A percentile compares a stretch with the other conserved stretches of the same genome.
These are phyloP conservation scores for Carpinus viminea DNA, from an alignment of 306 rosid genomes.

Conservation along the genomic window DNA sequence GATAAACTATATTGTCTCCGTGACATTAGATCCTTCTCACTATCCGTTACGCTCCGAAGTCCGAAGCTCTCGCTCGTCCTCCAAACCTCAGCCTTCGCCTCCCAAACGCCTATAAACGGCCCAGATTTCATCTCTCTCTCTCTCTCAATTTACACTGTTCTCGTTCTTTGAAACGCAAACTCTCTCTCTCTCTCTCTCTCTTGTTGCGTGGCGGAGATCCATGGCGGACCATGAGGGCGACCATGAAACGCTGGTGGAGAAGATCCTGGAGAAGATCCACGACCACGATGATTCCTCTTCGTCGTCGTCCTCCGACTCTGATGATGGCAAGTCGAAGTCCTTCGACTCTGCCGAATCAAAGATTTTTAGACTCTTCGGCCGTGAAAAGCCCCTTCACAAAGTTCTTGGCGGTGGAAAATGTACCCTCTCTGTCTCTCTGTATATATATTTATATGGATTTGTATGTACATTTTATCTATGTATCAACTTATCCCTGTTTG, in stretches of 20 bases:
- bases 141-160: not conserved
- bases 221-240: slow-evolving; percentile 41
- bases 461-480: not conserved
- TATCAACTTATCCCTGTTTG: not conserved
- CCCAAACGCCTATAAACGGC: slow-evolving; percentile 21
- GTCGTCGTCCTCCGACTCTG: slow-evolving; percentile 38
- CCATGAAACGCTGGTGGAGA: slow-evolving; percentile 44
- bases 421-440: slow-evolving; percentile 20
- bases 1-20: not conserved
- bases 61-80: slow-evolving; percentile 15
- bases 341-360: slow-evolving; percentile 31
- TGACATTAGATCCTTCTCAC: not conserved
- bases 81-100: slow-evolving; percentile 20
- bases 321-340: slow-evolving; percentile 27
- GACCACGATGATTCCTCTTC: slow-evolving; percentile 33
- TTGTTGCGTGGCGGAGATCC: slow-evolving; percentile 19
- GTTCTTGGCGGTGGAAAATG: slow-evolving; percentile 85
- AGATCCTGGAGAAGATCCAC: slow-evolving; percentile 50
- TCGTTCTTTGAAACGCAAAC: not conserved
- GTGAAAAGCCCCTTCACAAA: slow-evolving; percentile 76
- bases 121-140: slow-evolving; percentile 30
- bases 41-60: slow-evolving; percentile 21
- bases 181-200: slow-evolving; percentile 20
- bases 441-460: too few relatives aligned
- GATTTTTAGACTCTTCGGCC: slow-evolving; percentile 70